These are phyloP conservation scores for Diddensiella transvaalensis DNA, from an alignment of 805 yeast species.

Conservation along the genomic window DNA sequence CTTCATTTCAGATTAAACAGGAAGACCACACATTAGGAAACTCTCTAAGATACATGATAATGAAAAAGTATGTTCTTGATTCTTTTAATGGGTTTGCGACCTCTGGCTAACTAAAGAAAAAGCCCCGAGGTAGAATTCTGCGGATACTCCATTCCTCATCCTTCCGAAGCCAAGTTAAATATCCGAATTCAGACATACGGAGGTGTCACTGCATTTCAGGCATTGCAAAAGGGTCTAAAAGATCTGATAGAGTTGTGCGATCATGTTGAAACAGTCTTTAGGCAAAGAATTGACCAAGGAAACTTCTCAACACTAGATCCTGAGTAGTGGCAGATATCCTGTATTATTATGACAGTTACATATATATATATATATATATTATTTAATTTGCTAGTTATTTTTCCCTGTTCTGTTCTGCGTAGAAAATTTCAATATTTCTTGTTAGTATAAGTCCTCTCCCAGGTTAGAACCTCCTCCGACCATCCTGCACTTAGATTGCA, in stretches of 20 bases:
- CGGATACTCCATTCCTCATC: constrained; percentile 98
- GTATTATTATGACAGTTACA: too few relatives aligned
- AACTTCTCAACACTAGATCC: constrained; percentile 35
- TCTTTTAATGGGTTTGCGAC: background rate
- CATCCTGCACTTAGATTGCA: too few relatives aligned
- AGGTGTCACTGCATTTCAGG: constrained; percentile 80
- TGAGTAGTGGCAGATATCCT: constrained; percentile 1
- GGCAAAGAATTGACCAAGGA: constrained; percentile 60
- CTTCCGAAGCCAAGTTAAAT: constrained; percentile 86
- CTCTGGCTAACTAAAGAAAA: background rate
- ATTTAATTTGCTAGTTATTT: too few relatives aligned
- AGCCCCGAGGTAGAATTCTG: constrained; percentile 94
- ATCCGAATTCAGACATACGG: constrained; percentile 93
- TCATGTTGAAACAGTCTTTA: constrained; percentile 75
- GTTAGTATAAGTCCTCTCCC: too few relatives aligned
- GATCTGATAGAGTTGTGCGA: constrained; percentile 80
- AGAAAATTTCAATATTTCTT: too few relatives aligned
- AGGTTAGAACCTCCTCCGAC: too few relatives aligned
- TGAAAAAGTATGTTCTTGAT: constrained; percentile 66
- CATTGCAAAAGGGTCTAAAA: constrained; percentile 84
- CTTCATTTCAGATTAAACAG: constrained; percentile 85
- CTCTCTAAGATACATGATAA: constrained; percentile 86
- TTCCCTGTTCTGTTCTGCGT: too few relatives aligned
- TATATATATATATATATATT: constrained; percentile 6
- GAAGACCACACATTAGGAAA: constrained; percentile 98